These are phyloP conservation scores for Scheffersomyces amazonensis DNA, from an alignment of 805 yeast genomes.

Conservation along the genomic window DNA sequence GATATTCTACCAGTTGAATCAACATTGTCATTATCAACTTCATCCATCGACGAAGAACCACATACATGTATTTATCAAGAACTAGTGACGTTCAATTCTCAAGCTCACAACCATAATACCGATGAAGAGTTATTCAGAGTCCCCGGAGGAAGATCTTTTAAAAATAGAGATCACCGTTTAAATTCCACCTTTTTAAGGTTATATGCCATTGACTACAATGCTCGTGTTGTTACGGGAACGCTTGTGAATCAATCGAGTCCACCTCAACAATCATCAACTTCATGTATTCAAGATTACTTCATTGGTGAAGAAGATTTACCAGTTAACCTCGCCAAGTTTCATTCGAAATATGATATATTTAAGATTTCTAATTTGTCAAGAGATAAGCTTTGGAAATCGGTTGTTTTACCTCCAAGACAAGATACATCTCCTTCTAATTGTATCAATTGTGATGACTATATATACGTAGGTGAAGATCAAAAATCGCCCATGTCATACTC, in stretches of 20 bases:
- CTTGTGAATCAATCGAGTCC: constrained; percentile 15
- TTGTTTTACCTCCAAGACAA: constrained; percentile 49
- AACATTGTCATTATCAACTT: neutral
- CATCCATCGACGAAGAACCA: neutral
- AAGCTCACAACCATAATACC: constrained; percentile 2
- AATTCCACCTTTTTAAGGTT: constrained; percentile 48
- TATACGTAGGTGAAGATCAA: constrained; percentile 19
- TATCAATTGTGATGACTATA: constrained; percentile 19
- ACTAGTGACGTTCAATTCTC: constrained; percentile 11
- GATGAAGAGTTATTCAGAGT: neutral
- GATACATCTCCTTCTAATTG: constrained; percentile 29
- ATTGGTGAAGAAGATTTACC: neutral
- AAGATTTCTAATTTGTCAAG: constrained; percentile 42
- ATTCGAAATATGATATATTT: constrained; percentile 18
- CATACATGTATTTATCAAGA: too few relatives aligned
- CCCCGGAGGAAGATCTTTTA: constrained; percentile 6
- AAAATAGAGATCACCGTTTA: constrained; percentile 47
- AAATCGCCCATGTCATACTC: neutral
- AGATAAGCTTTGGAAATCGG: constrained; percentile 52
- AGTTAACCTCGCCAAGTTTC: constrained; percentile 23
- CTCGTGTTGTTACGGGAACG: constrained; percentile 23
- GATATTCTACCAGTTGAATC: constrained; percentile 10
- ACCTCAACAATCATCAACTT: neutral
- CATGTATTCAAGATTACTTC: neutral
- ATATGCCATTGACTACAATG: constrained; percentile 48